A percentile compares a stretch with the other conserved stretches of the same genome.
phyloP scores from a whole-genome alignment of 768 basidiomycete species.

The Auricularia sp. region DNA sequence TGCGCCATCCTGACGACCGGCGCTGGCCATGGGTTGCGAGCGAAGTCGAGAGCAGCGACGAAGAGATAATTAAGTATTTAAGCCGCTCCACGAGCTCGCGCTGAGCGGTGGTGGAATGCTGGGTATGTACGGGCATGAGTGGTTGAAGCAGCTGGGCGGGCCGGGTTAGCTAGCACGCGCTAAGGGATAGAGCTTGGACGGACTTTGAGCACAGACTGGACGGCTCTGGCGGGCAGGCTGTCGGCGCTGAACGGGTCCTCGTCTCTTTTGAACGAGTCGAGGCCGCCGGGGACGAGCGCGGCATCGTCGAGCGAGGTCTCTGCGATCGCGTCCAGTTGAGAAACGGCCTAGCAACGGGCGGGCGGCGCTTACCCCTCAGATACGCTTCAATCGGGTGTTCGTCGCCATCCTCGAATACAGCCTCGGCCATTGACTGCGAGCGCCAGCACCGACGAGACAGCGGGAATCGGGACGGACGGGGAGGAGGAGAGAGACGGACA shows the following conservation, averaged over 20 bases:
- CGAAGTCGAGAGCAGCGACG: conserved; percentile 56
- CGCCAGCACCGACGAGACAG: no score
- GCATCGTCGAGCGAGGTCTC: conserved; percentile 29
- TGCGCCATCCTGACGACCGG: conserved; percentile 22
- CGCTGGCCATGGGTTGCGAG: conserved; percentile 31
- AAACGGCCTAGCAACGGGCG: conserved; percentile 13
- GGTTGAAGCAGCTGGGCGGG: conserved; percentile 9
- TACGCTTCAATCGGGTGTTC: conserved; percentile 69
- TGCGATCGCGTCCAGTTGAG: conserved; percentile 8
- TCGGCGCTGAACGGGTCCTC: background rate
- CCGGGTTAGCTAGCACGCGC: conserved; percentile 1
- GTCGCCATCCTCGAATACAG: conserved; percentile 43
- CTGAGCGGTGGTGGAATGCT: conserved; percentile 8
- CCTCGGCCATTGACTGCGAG: conserved; percentile 50
- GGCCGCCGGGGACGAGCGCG: conserved; percentile 5
- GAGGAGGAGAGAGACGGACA: no score
- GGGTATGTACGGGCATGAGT: conserved; percentile 2
- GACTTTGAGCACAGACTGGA: conserved; percentile 27
- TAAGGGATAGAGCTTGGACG: conserved; percentile 19
- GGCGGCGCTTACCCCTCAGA: conserved; percentile 38
- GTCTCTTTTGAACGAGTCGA: background rate
- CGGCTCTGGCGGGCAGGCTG: conserved; percentile 9
- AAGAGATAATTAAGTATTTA: conserved; percentile 77
- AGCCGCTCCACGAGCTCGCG: conserved; percentile 60
- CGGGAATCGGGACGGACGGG: no score